phyloP scores from a whole-genome alignment of 2,329 filamentous ascomycete species.

The Rhynchosporium secalis region DNA sequence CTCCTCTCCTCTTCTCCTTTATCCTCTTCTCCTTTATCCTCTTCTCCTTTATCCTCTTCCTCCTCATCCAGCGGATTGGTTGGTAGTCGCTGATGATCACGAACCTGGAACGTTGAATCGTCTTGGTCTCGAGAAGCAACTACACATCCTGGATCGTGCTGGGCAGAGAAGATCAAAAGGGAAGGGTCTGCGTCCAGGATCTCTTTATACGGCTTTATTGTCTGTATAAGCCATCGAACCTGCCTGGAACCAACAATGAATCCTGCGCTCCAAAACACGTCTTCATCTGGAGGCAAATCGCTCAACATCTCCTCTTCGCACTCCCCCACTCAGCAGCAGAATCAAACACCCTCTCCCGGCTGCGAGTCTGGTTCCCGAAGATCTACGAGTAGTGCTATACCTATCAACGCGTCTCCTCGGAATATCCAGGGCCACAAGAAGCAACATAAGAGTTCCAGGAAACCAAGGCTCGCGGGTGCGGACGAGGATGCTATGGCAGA shows the following conservation, averaged over 20 bases:
- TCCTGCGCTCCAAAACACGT: conserved; percentile 36
- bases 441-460: conserved; percentile 80
- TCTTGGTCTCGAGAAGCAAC: neutral
- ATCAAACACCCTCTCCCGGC: conserved; percentile 32
- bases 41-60: neutral
- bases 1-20: neutral
- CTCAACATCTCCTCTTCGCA: conserved; percentile 37
- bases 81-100: neutral
- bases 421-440: conserved; percentile 76
- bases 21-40: neutral
- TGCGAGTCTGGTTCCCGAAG: conserved; percentile 37
- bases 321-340: conserved; percentile 34
- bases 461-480: conserved; percentile 72
- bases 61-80: neutral
- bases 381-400: conserved; percentile 28
- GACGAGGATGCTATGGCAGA: conserved; percentile 90
- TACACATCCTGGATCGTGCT: neutral
- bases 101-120: neutral
- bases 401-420: conserved; percentile 53
- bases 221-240: conserved; percentile 14
- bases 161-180: neutral
- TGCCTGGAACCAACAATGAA: conserved; percentile 34
- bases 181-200: neutral
- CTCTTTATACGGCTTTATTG: conserved; percentile 20
- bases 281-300: conserved; percentile 38